phyloP scores from a whole-genome alignment of 202 grass and related monocot species.

The Sporobolus alterniflorus region DNA sequence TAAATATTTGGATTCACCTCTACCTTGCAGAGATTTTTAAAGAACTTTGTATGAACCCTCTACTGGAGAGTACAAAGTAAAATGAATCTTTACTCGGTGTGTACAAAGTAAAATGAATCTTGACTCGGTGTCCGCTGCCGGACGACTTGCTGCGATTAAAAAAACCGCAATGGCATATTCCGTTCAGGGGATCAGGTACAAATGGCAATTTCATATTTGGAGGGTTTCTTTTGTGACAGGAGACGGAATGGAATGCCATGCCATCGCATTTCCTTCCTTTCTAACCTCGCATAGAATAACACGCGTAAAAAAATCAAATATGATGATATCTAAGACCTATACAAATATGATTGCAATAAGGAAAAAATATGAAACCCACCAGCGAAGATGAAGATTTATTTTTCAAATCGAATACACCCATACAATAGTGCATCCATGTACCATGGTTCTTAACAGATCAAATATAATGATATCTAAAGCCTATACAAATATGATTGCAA shows the following conservation, averaged over 20 bases:
- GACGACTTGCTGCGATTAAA: neutral
- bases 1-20: neutral
- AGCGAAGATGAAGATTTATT: too few relatives aligned
- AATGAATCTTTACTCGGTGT: neutral
- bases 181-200: neutral
- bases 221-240: neutral
- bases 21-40: neutral
- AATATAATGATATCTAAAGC: too few relatives aligned
- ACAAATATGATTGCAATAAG: neutral
- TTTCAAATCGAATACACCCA: too few relatives aligned
- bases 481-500: neutral
- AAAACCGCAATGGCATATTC: neutral
- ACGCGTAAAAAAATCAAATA: neutral
- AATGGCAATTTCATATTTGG: neutral
- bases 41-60: neutral
- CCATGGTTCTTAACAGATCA: neutral
- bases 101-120: neutral
- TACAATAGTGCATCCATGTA: too few relatives aligned
- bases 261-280: too few relatives aligned
- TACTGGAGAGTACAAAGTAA: neutral
- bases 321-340: neutral
- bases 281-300: neutral
- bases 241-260: neutral
- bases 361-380: too few relatives aligned
- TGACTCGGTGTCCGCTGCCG: neutral